Conservation (phyloP, 306 rosid species). For the Heteromeles arbutifolia region DNA sequence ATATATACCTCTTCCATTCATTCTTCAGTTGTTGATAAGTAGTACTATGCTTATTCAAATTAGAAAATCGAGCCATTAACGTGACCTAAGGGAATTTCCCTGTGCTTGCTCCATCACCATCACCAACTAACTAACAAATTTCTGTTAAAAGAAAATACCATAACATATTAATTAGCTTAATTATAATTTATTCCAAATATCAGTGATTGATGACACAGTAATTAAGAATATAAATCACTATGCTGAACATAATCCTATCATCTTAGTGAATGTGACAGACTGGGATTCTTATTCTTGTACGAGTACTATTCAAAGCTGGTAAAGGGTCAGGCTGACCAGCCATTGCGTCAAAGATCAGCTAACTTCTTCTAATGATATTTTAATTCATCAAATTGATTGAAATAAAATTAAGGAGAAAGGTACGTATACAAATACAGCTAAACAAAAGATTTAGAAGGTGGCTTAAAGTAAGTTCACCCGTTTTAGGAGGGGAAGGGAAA, state of each 20-base stretch:
- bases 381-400: not conserved
- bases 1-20: not conserved
- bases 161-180: not conserved
- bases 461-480: too few species aligned
- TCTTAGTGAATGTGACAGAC: not conserved
- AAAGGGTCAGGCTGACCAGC: not conserved
- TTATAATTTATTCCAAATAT: not conserved
- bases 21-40: not conserved
- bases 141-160: not conserved
- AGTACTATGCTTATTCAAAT: not conserved
- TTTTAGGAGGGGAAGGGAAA: too few species aligned
- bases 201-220: not conserved
- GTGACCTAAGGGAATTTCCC: not conserved
- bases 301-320: not conserved
- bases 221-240: not conserved
- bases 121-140: not conserved
- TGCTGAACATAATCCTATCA: not conserved
- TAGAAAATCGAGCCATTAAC: not conserved
- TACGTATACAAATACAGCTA: not conserved
- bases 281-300: not conserved
- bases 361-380: not conserved
- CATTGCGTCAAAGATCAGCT: not conserved
- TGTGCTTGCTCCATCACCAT: not conserved
- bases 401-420: not conserved
- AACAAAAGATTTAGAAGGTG: not conserved